These are phyloP conservation scores for Phaeomoniella chlamydospora DNA, from an alignment of 2,329 filamentous ascomycete genomes.

Conservation along the genomic window DNA sequence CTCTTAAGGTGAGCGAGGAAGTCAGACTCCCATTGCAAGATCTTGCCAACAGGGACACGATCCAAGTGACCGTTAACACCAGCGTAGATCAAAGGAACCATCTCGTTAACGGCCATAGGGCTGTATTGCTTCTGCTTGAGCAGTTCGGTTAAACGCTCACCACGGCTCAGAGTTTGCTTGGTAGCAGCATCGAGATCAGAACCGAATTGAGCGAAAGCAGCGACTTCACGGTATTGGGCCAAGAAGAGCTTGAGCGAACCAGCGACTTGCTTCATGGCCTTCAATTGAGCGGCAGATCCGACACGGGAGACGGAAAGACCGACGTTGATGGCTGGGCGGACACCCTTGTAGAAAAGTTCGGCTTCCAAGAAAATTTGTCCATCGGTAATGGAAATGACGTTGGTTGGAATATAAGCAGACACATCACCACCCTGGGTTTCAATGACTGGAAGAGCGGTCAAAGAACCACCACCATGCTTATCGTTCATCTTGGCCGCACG, in stretches of 20 bases:
- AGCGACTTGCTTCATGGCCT: constrained; percentile 99
- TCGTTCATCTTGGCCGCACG: constrained; percentile 98
- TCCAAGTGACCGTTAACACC: constrained; percentile 98
- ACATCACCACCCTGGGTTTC: constrained; percentile 99
- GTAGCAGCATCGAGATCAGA: constrained; percentile 97
- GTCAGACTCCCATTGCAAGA: constrained; percentile 86
- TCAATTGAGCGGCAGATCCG: constrained; percentile 97
- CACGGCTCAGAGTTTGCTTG: constrained; percentile 95
- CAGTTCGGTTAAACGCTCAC: constrained; percentile 96
- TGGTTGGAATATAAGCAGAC: constrained; percentile 99
- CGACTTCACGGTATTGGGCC: constrained; percentile 99
- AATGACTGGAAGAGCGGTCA: constrained; percentile 94
- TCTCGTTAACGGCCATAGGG: constrained; percentile 97
- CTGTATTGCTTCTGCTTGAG: constrained; percentile 99
- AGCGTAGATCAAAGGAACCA: constrained; percentile 98
- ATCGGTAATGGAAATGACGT: constrained; percentile 99
- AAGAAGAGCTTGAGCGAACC: constrained; percentile 99
- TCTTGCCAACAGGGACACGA: constrained; percentile 74
- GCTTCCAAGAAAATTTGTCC: constrained; percentile 99
- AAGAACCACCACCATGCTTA: constrained; percentile 85
- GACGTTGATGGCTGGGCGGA: constrained; percentile 99
- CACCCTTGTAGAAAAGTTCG: constrained; percentile 99
- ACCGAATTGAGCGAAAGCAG: constrained; percentile 99
- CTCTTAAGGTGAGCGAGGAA: constrained; percentile 84
- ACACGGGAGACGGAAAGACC: constrained; percentile 99